A percentile compares a stretch with the other conserved stretches of the same genome.
These are phyloP conservation scores for Canna indica DNA, from an alignment of 176 grass and related monocot species.

Conservation along the genomic window DNA sequence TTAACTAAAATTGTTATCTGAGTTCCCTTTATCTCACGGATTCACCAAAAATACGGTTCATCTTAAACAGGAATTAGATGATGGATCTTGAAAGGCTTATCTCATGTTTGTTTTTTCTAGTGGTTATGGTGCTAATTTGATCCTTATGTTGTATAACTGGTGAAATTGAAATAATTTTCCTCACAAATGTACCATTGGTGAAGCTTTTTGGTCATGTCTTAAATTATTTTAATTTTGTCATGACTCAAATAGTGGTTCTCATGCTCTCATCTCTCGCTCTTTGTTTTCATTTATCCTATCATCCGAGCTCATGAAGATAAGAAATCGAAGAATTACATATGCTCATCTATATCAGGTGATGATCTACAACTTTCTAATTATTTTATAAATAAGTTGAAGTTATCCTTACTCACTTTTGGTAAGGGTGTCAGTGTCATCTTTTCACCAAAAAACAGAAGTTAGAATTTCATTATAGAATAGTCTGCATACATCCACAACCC, in stretches of 20 bases:
- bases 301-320: slow-evolving; percentile 68
- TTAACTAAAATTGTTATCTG: too few relatives aligned
- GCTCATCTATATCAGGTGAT: slow-evolving; percentile 72
- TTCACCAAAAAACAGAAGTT: not conserved
- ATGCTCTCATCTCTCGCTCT: slow-evolving; percentile 14
- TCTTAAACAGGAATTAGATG: too few relatives aligned
- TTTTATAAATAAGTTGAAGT: not conserved
- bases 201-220: not conserved
- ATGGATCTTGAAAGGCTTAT: too few relatives aligned
- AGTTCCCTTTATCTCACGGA: too few relatives aligned
- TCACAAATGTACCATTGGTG: not conserved
- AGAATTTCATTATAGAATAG: not conserved
- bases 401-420: not conserved
- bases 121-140: too few relatives aligned
- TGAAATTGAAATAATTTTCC: too few relatives aligned
- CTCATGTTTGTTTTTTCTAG: not conserved
- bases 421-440: not conserved
- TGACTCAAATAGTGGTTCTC: slow-evolving; percentile 4
- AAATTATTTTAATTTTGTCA: slow-evolving; percentile 6
- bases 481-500: not conserved
- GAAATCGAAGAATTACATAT: slow-evolving; percentile 72
- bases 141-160: too few relatives aligned
- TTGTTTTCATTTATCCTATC: slow-evolving; percentile 19
- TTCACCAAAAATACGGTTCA: too few relatives aligned
- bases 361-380: not conserved